Evolutionary conservation across 306 rosid genomes (phyloP).

Genomic region (Astragalus glycyphyllos): DNA sequence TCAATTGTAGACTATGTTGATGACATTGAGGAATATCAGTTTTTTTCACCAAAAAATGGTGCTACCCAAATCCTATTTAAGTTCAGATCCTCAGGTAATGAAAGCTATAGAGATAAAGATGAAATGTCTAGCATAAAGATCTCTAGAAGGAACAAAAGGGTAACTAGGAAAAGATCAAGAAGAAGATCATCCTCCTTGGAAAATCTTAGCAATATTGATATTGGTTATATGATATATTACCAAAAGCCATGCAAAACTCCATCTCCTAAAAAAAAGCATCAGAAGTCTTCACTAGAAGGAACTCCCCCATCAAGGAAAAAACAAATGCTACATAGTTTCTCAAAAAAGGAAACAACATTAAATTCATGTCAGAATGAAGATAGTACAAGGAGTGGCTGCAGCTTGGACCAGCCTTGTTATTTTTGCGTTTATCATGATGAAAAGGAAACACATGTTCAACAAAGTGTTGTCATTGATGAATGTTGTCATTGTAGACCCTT

Average conservation of each 20-base stretch:
- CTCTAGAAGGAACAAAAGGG: constrained; percentile 44
- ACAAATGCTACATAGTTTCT: constrained; percentile 23
- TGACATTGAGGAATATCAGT: constrained; percentile 59
- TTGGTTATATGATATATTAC: constrained; percentile 53
- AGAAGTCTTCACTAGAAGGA: constrained; percentile 35
- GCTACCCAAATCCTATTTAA: constrained; percentile 55
- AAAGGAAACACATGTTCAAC: constrained; percentile 32
- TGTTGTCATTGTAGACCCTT: constrained; percentile 33
- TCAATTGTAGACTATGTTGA: constrained; percentile 53
- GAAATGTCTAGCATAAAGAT: constrained; percentile 41
- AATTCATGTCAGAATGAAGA: constrained; percentile 33
- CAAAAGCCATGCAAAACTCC: constrained; percentile 41
- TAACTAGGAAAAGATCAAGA: constrained; percentile 53
- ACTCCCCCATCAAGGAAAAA: constrained; percentile 29
- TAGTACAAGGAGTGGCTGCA: constrained; percentile 39
- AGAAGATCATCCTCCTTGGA: constrained; percentile 53
- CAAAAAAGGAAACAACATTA: constrained; percentile 19
- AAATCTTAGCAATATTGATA: constrained; percentile 52
- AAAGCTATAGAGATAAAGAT: constrained; percentile 8
- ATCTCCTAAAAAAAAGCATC: constrained; percentile 47
- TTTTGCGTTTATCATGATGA: constrained; percentile 38
- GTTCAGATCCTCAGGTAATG: constrained; percentile 51
- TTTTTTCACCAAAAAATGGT: constrained; percentile 46
- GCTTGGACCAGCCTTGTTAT: constrained; percentile 55
- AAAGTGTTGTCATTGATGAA: constrained; percentile 1